Base-by-base conservation (phyloP, 192 early-diverging fungal species). In the Backusella liffmaniae region DNA sequence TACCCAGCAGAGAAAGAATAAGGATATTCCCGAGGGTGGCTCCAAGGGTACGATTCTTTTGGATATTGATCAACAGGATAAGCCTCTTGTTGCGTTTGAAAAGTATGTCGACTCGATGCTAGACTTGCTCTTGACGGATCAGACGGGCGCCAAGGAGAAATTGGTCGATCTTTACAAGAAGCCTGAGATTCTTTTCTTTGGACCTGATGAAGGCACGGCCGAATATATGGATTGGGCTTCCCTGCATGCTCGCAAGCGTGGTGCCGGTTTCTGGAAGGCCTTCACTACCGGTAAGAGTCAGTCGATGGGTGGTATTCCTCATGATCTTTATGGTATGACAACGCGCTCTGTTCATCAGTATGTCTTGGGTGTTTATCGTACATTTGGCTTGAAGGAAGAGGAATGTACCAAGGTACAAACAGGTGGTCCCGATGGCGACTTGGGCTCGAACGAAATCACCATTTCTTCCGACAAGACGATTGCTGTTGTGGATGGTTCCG, bases 221-320 rank as follows among this genome's bases (percentile, higher is more conserved):
- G 96, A 96, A 49, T 96, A 91, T 85, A 98, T 99, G 95, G 97
- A 99, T 90, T 99, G 97, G 97, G 97, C 97, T 66, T 93, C 92
- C 67, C 94, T 94, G 77, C 96, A 99, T 83, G 95, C 97, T n/a
- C 89, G 91, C 76, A 90, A 87, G 79, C 91, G 97, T 73, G 95
- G 95, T 36, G 94, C 94, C 13, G 87, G 90, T 35, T 99, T 97
- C 92, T 99, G 97, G 97, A 99, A 98, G 90, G 96, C 97, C 34
- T 99, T 99, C 90, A 99, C 97, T 30, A 99, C 97, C 8, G 97
- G 97, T 74, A 99, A 99, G 91, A 92, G 90, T 80, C 97, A 98
- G 86, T 85, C 91, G 12, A 82, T 99, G 76, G 97, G 96, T 70
- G 97, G 97, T 73, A 99, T 99, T 72, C 97, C 97, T 59, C 97